phyloP scores from a whole-genome alignment of 495 filamentous ascomycete genomes.

The Penicillium daleae region DNA sequence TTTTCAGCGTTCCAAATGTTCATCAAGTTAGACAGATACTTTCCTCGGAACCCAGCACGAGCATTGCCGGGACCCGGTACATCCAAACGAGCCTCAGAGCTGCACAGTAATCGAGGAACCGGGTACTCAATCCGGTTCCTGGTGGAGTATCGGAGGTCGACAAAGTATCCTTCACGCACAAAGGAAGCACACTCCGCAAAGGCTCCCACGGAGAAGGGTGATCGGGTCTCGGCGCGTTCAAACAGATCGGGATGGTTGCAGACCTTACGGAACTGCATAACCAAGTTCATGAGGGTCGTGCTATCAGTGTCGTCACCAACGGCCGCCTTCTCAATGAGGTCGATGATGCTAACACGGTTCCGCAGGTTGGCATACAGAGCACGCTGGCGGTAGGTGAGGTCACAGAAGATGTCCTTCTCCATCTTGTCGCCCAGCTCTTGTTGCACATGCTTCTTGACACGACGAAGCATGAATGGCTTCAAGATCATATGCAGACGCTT shows the following conservation, averaged over 20 bases:
- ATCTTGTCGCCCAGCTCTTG: slow-evolving; percentile 99
- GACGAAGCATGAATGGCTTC: slow-evolving; percentile 98
- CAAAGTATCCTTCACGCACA: slow-evolving; percentile 79
- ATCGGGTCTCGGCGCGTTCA: slow-evolving; percentile 88
- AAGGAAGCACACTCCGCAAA: slow-evolving; percentile 97
- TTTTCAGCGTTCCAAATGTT: slow-evolving; percentile 89
- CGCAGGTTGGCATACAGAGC: slow-evolving; percentile 88
- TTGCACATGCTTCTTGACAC: slow-evolving; percentile 98
- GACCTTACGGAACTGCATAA: slow-evolving; percentile 99
- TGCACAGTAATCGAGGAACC: slow-evolving; percentile 77
- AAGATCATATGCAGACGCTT: slow-evolving; percentile 97
- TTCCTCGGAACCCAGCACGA: slow-evolving; percentile 73
- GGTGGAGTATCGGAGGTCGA: slow-evolving; percentile 85
- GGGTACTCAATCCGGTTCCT: slow-evolving; percentile 83
- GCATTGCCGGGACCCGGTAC: slow-evolving; percentile 74
- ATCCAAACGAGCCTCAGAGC: slow-evolving; percentile 74
- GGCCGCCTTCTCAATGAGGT: slow-evolving; percentile 95
- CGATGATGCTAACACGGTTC: slow-evolving; percentile 98
- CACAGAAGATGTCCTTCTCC: slow-evolving; percentile 93
- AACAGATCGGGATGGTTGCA: slow-evolving; percentile 99
- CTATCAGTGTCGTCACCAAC: slow-evolving; percentile 93
- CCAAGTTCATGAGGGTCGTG: slow-evolving; percentile 96
- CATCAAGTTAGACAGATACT: slow-evolving; percentile 75
- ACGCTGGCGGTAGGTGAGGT: slow-evolving; percentile 96
- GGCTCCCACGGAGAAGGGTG: slow-evolving; percentile 77